phyloP scores from a whole-genome alignment of 2,329 filamentous ascomycete species.

The Aureobasidium sp. region DNA sequence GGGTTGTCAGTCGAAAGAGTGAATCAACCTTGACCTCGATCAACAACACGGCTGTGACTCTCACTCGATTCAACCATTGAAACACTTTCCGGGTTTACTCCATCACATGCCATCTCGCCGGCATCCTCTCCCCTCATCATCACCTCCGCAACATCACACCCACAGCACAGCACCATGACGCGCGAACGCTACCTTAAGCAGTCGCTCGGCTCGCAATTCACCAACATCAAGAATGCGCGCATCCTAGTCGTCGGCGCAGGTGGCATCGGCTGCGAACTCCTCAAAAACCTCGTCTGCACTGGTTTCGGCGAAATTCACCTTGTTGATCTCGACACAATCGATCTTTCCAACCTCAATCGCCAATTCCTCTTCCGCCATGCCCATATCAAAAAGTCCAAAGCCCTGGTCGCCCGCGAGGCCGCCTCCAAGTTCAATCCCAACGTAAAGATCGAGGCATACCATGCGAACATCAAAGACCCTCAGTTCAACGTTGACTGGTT shows the following conservation, averaged over 20 bases:
- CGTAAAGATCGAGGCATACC: constrained; percentile 78
- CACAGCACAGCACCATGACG: constrained; percentile 32
- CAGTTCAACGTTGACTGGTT: constrained; percentile 90
- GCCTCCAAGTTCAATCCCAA: constrained; percentile 85
- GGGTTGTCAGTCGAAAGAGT: neutral
- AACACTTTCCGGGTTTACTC: neutral
- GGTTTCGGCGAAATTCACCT: constrained; percentile 92
- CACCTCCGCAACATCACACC: neutral
- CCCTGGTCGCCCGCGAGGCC: constrained; percentile 85
- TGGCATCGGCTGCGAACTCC: constrained; percentile 92
- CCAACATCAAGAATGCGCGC: constrained; percentile 65
- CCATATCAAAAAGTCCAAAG: constrained; percentile 97
- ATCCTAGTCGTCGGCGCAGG: constrained; percentile 93
- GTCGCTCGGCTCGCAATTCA: constrained; percentile 62
- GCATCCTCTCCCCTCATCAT: neutral
- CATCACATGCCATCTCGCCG: neutral
- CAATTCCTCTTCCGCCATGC: constrained; percentile 96
- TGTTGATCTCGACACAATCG: constrained; percentile 96
- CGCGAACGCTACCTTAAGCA: constrained; percentile 48
- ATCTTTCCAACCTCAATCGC: constrained; percentile 93
- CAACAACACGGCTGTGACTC: neutral
- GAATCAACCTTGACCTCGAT: neutral
- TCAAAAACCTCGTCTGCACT: constrained; percentile 90
- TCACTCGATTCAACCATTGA: neutral
- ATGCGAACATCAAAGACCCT: constrained; percentile 89